Evolutionary conservation across 2,329 filamentous ascomycete genomes (phyloP), one percentile per base, ranked within the genome.

Genomic region (Colletotrichum sp.): DNA sequence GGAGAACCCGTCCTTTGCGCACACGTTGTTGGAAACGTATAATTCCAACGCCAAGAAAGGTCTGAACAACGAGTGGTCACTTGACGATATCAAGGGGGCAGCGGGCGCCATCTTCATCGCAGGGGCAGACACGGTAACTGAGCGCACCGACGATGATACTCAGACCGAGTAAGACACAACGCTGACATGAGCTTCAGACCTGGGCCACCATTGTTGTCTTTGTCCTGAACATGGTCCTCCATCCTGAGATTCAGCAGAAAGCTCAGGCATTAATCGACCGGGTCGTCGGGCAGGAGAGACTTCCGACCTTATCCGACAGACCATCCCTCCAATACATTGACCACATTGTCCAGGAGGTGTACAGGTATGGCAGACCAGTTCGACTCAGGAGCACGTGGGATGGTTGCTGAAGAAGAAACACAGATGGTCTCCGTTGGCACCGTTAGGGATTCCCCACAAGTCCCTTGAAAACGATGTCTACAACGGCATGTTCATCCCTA

Each of bases 391-490:
- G 43, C 18, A 34, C 39, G 39, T 61, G 67, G 43, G 43, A 57
- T 32, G 18, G 10, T 48, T 59, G 60, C 61, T 76, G 30, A 76
- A 48, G 34, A 21, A 61, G 28, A 26, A 57, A 26, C 81, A 85
- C 48, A 84, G 88, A 26, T 88, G 85, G 84, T 82, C 82, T 32
- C 88, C 88, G 6, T 81, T 89, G 5, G 85, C 84, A 14, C 87
- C 88, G 1, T 80, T 90, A 3, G 89, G 87, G 4, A 88, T 92
- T 43, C 91, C 91, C 3, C 91, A 93, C 80, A 86, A 83, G 60
- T 85, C 89, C 16, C 84, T 89, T 2, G 81, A 88, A 63, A 90
- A 92, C 72, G 91, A 93, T 71, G 83, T 87, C 13, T 93, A 92
- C 79, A 84, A 89, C 24, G 90, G 87, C 39, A 89, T 90, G 81